phyloP scores from a whole-genome alignment of 352 stramenopile species.

The Hyaloperonospora brassicae region DNA sequence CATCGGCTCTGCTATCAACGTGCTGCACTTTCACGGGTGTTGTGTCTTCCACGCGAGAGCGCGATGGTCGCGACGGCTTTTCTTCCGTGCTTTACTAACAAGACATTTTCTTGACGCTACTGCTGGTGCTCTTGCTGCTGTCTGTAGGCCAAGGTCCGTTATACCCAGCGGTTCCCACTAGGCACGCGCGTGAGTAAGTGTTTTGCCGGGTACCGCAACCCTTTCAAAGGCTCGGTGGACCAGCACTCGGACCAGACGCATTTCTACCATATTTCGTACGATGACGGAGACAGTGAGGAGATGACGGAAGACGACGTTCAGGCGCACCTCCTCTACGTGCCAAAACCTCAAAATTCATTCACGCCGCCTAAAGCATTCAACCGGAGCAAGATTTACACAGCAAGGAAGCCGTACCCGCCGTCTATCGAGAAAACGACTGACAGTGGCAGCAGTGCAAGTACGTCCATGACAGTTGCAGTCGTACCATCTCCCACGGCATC shows the following conservation, averaged over 20 bases:
- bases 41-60: not conserved
- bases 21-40: too few species aligned
- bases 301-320: conserved; percentile 73
- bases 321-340: conserved; percentile 25
- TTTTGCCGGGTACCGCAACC: conserved; percentile 50
- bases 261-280: conserved; percentile 73
- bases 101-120: conserved; percentile 8
- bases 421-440: conserved; percentile 13
- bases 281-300: conserved; percentile 73
- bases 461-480: conserved; percentile 4
- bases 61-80: not conserved
- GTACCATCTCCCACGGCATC: conserved; percentile 1
- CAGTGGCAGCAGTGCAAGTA: conserved; percentile 13
- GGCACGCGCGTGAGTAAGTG: conserved; percentile 63
- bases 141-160: conserved; percentile 34
- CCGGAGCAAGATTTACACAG: conserved; percentile 4
- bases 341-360: conserved; percentile 5
- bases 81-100: not conserved
- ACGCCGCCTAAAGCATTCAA: conserved; percentile 14
- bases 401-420: conserved; percentile 6
- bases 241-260: conserved; percentile 35
- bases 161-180: conserved; percentile 47
- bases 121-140: conserved; percentile 13
- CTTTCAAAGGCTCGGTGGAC: conserved; percentile 59
- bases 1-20: too few species aligned